Conservation (phyloP, 73 alveolate genomes). For the Paramecium biaurelia region DNA sequence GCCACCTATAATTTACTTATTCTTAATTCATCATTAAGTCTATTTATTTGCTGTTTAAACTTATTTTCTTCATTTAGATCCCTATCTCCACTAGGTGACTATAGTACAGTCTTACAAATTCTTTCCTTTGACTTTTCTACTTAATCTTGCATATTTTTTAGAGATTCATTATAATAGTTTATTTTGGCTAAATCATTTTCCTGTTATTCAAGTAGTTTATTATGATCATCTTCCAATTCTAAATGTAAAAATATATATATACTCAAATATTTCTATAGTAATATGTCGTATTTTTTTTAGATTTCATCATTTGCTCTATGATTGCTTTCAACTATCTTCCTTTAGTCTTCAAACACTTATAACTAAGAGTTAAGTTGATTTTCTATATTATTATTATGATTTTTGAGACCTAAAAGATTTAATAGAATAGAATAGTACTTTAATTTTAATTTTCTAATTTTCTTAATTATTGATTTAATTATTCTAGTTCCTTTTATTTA, state of each 20-base stretch:
- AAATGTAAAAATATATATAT: background rate
- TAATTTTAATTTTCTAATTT: background rate
- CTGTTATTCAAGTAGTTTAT: background rate
- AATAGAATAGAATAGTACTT: background rate
- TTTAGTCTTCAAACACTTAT: background rate
- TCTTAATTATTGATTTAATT: background rate
- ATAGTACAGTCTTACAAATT: background rate
- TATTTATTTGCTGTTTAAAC: background rate
- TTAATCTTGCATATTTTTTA: background rate
- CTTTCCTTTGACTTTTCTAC: background rate
- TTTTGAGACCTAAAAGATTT: background rate
- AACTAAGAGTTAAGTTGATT: background rate
- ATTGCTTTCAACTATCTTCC: background rate
- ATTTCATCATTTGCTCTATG: background rate
- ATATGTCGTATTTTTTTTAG: background rate
- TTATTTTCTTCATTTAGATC: background rate
- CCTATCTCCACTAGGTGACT: background rate
- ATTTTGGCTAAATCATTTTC: background rate
- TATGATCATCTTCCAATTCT: background rate
- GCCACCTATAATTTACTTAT: background rate
- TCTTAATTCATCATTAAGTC: background rate
- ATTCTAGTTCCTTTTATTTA: background rate
- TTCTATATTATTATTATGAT: background rate
- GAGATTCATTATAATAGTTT: background rate
- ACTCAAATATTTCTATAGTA: background rate